Conservation (phyloP, 306 rosid genomes). For the Acacia confusa region DNA sequence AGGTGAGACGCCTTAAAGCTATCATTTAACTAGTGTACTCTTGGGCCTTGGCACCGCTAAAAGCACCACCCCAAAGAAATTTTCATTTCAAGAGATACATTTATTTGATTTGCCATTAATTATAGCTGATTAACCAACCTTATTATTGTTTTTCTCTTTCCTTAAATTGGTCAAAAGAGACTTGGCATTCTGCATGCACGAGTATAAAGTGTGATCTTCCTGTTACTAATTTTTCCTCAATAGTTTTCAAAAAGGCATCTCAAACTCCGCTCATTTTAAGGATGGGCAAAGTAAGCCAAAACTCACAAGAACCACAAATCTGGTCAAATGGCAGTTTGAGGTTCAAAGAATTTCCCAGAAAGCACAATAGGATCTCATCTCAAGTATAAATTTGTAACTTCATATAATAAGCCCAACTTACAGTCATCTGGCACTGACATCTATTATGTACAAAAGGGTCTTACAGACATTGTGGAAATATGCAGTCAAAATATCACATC, state of each 20-base stretch:
- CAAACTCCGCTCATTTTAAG: neutral
- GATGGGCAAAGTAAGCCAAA: neutral
- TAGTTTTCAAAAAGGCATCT: neutral
- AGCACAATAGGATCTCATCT: neutral
- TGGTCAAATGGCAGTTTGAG: conserved; percentile 14
- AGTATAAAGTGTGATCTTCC: neutral
- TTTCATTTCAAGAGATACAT: neutral
- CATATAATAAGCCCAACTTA: conserved; percentile 12
- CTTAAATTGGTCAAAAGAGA: no score
- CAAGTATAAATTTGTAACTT: conserved; percentile 15
- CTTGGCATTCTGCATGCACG: no score
- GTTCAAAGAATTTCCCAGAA: neutral
- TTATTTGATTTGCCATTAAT: neutral
- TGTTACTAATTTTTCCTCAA: neutral
- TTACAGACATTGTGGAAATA: conserved; percentile 13
- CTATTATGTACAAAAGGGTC: conserved; percentile 14
- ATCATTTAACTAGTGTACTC: neutral
- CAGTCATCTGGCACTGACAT: conserved; percentile 13
- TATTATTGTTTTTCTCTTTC: neutral
- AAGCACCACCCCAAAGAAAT: neutral
- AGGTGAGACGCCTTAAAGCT: neutral
- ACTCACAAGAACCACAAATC: neutral
- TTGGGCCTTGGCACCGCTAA: conserved; percentile 10
- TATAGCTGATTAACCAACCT: neutral
- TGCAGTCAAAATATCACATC: neutral